phyloP scores from a whole-genome alignment of 148 eudicot species.

The Vaccinium vitisidaea region DNA sequence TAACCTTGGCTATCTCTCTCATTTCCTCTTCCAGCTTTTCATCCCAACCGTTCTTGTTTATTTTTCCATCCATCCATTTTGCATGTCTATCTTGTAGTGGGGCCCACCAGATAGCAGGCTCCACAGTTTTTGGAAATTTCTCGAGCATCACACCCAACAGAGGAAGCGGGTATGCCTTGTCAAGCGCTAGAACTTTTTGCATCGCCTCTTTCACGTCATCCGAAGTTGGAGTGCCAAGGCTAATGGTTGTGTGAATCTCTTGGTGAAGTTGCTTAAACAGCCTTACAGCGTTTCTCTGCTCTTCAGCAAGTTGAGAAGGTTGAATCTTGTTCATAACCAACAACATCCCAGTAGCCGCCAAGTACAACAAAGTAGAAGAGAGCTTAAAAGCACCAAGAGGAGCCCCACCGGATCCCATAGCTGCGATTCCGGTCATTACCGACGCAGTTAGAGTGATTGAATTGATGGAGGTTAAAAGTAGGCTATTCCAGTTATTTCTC shows the following conservation, averaged over 20 bases:
- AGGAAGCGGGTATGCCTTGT: slow-evolving; percentile 69
- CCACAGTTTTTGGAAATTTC: slow-evolving; percentile 46
- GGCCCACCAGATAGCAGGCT: slow-evolving; percentile 65
- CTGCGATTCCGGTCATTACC: slow-evolving; percentile 49
- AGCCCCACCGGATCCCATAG: slow-evolving; percentile 1
- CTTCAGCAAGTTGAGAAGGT: slow-evolving; percentile 73
- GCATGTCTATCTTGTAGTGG: background rate
- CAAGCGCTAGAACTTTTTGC: slow-evolving; percentile 52
- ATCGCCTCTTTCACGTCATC: slow-evolving; percentile 40
- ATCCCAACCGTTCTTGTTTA: slow-evolving; percentile 49
- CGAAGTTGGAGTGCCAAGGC: slow-evolving; percentile 10
- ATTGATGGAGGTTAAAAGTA: slow-evolving; percentile 58
- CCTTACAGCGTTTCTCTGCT: slow-evolving; percentile 61
- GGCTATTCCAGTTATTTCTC: slow-evolving; percentile 58
- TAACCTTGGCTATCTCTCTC: slow-evolving; percentile 39
- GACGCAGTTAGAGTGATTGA: slow-evolving; percentile 60
- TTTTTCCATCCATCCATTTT: background rate
- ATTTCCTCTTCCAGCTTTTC: slow-evolving; percentile 46
- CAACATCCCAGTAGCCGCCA: slow-evolving; percentile 47
- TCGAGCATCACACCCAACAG: slow-evolving; percentile 61
- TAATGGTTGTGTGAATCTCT: slow-evolving; percentile 29
- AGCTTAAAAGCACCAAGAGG: slow-evolving; percentile 31
- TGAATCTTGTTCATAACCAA: slow-evolving; percentile 58
- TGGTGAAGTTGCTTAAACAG: slow-evolving; percentile 38
- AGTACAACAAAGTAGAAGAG: slow-evolving; percentile 41